Base-by-base conservation (phyloP, 495 filamentous ascomycete species). In the Penicillium tannophilum region DNA sequence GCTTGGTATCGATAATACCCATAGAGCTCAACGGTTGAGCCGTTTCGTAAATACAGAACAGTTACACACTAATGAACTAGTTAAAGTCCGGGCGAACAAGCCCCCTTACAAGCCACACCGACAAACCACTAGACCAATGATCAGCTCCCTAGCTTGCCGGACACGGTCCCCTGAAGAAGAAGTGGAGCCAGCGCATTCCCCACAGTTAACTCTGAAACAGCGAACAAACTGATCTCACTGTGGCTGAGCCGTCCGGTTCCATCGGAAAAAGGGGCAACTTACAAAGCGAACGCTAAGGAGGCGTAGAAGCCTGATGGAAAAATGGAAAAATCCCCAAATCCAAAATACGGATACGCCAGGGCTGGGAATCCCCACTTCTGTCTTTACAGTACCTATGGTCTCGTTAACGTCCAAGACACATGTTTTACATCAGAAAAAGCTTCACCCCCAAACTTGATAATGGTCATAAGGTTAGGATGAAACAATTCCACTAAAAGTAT, bases 181-280 rank as follows among this genome's bases (percentile, higher is more conserved):
- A 26, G 52, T 42, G 54, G 31, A 28, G 7, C 17, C 14, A 28
- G 33, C 20, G 28, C 6, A 48, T 30, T 61, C 67, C 67, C 67
- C 67, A 69, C 64, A 69, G 56, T 53, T 51, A 59, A 69, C 49
- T 43, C 62, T 69, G 67, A 69, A 69, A 69, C 67, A 59, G 51
- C 67, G 61, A 60, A 63, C 60, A 47, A 59, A 63, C 33, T 55
- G 61, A 63, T 60, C 63, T 53, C 33, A 33, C 54, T 67, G 64
- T 64, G 62, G 64, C 67, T 69, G 56, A 57, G 66, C 61, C 48
- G 44, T 52, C 55, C 41, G 46, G 35, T 55, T 28, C 31, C 35
- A 46, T 23, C 14, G 31, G 20, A 56, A 69, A 69, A 64, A 39
- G 45, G 60, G 62, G 54, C 16, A 43, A 41, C 39, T 41, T n/a